phyloP scores from a whole-genome alignment of 139 green algal genomes.

The Axilococcus clingmanii region DNA sequence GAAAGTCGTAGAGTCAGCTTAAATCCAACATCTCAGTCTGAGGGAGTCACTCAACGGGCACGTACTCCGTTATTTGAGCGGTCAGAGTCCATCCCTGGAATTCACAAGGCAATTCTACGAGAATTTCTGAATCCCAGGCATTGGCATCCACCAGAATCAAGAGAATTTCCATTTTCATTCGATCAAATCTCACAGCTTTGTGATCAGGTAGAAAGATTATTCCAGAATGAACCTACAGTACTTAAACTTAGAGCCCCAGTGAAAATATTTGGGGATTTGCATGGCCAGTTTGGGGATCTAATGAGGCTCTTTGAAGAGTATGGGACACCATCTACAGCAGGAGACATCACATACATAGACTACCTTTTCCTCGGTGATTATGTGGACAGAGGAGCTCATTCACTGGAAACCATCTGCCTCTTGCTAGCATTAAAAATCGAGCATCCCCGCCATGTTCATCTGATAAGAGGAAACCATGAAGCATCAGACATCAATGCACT shows the following conservation, averaged over 20 bases:
- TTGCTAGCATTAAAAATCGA: slow-evolving; percentile 95
- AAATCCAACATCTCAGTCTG: slow-evolving; percentile 10
- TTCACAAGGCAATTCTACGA: slow-evolving; percentile 84
- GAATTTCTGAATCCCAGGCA: slow-evolving; percentile 72
- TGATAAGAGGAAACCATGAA: slow-evolving; percentile 99
- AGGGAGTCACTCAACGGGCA: slow-evolving; percentile 4
- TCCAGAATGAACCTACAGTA: slow-evolving; percentile 76
- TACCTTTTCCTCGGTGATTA: slow-evolving; percentile 86
- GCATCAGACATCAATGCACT: slow-evolving; percentile 96
- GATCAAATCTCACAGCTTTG: slow-evolving; percentile 90
- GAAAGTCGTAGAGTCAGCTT: slow-evolving; percentile 78
- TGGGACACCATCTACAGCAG: slow-evolving; percentile 84
- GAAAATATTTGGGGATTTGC: slow-evolving; percentile 99
- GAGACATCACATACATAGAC: slow-evolving; percentile 99
- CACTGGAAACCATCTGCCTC: slow-evolving; percentile 80
- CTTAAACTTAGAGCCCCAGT: slow-evolving; percentile 82
- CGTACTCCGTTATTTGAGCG: slow-evolving; percentile 42
- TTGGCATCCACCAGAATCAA: slow-evolving; percentile 64
- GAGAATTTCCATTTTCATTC: slow-evolving; percentile 50
- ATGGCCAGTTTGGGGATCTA: slow-evolving; percentile 97
- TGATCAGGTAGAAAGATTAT: slow-evolving; percentile 76
- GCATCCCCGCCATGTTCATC: slow-evolving; percentile 82
- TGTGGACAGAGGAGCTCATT: slow-evolving; percentile 70
- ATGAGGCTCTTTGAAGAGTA: slow-evolving; percentile 99
- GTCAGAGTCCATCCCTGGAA: slow-evolving; percentile 24